Evolutionary conservation across 164 flowering plant species (phyloP).

Genomic region (Nymphaea thermarum): DNA sequence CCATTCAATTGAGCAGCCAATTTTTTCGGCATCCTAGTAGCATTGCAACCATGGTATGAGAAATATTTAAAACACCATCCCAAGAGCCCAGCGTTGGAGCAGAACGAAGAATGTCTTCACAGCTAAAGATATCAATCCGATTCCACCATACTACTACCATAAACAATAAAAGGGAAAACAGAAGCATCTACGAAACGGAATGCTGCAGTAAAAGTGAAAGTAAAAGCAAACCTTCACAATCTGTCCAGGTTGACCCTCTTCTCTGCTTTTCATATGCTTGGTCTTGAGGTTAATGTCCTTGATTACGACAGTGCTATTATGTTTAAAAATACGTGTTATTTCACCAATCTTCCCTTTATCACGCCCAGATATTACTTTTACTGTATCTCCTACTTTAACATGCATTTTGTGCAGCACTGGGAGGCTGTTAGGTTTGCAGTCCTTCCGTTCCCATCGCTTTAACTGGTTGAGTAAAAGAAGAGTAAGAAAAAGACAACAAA

Average conservation of each 20-base stretch:
- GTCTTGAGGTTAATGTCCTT: conserved; percentile 86
- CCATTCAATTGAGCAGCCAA: too few species aligned
- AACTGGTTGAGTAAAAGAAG: conserved; percentile 23
- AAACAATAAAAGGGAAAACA: too few species aligned
- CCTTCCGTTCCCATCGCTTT: conserved; percentile 87
- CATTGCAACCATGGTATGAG: too few species aligned
- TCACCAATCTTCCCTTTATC: conserved; percentile 88
- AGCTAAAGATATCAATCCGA: too few species aligned
- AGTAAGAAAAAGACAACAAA: background rate
- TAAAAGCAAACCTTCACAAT: conserved; percentile 53
- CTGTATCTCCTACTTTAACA: conserved; percentile 85
- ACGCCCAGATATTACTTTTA: conserved; percentile 74
- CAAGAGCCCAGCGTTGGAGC: too few species aligned
- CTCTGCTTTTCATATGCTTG: conserved; percentile 78
- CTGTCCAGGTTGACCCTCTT: conserved; percentile 74
- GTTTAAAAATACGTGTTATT: conserved; percentile 47
- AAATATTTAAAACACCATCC: too few species aligned
- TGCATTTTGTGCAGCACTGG: conserved; percentile 88
- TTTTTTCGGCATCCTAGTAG: too few species aligned
- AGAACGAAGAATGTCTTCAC: too few species aligned
- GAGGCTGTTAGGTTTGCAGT: conserved; percentile 89
- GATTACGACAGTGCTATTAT: conserved; percentile 80
- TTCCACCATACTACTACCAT: too few species aligned
- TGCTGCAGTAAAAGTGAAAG: background rate
- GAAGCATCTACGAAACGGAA: too few species aligned